phyloP scores from a whole-genome alignment of 2,329 filamentous ascomycete genomes.

The Verticillium nonalfalfae region DNA sequence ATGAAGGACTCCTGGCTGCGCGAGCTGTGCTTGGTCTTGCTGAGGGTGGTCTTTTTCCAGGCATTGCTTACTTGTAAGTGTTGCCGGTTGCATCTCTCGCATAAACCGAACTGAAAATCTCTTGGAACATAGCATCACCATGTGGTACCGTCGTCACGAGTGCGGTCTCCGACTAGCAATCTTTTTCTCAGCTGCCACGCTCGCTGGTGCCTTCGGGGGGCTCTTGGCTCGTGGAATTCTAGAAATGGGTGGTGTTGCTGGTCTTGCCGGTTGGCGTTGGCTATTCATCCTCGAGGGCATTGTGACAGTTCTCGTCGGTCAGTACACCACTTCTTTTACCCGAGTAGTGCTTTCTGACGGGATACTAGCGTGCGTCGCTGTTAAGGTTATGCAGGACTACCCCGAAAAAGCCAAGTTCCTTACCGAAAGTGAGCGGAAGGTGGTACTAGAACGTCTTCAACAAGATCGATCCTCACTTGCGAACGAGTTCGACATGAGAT shows the following conservation, averaged over 20 bases:
- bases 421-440: constrained; percentile 55
- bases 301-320: constrained; percentile 54
- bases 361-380: constrained; percentile 33
- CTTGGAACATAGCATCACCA: constrained; percentile 66
- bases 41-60: constrained; percentile 60
- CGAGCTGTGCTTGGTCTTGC: constrained; percentile 80
- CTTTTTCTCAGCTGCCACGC: constrained; percentile 80
- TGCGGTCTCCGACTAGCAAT: constrained; percentile 89
- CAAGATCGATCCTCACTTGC: constrained; percentile 38
- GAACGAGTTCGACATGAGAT: constrained; percentile 52
- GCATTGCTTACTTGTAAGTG: neutral
- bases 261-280: constrained; percentile 73
- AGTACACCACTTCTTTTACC: constrained; percentile 25
- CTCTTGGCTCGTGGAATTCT: constrained; percentile 55
- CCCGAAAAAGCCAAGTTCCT: constrained; percentile 45
- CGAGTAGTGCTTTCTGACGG: constrained; percentile 27
- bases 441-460: constrained; percentile 33
- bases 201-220: constrained; percentile 53
- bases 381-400: constrained; percentile 52
- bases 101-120: constrained; percentile 43
- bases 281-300: constrained; percentile 75
- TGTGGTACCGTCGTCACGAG: constrained; percentile 86
- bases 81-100: constrained; percentile 3
- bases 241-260: constrained; percentile 67
- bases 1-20: constrained; percentile 68